Evolutionary conservation across 768 basidiomycete genomes (phyloP), one percentile per base, ranked within the genome.

Genomic region (Lentinula sp.): DNA sequence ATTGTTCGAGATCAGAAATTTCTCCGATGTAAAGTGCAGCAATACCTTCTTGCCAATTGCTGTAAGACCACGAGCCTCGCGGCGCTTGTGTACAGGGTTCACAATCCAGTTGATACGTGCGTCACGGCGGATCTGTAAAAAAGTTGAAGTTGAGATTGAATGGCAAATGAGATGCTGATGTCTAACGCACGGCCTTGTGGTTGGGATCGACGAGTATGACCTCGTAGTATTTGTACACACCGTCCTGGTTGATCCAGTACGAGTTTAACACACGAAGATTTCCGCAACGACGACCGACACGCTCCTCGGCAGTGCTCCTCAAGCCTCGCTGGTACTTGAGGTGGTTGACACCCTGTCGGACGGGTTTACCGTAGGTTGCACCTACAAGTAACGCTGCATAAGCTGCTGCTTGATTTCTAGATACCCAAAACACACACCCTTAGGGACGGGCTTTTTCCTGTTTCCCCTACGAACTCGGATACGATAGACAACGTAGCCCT

Each of bases 181-280:
- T 10, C 45, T 35, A 6, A 77, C 93, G 69, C 72, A 95, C 93
- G 69, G 91, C 93, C 73, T 94, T 95, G 81, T 96, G 93, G 72
- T 73, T 87, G 62, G 94, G 94, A 71, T 99, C 97, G 62, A 99
- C 95, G 66, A 97, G 85, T 74, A 99, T 98, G 70, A 99, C 93
- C 75, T 99, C 97, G 80, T 87, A 99, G 82, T 97, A 98, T 76
- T 96, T 97, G 86, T 96, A 97, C 35, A 97, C 92, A 77, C 95
- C 94, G 72, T 98, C 95, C 79, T 96, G 94, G 79, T 98, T 98
- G 71, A 99, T 80, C 97, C 97, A 99, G 85, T 98, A 98, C 51
- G 96, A 98, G 80, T 96, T 97, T 70, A 97, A 74, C 66, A 99
- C 97, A 60, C 97, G 87, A 71, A 99, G 77, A 76, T 98, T 98